Percentiles rank a stretch among this genome's conserved stretches.
These are phyloP conservation scores for Colletotrichum orbiculare DNA, from an alignment of 2,329 filamentous ascomycete genomes.

Conservation along the genomic window DNA sequence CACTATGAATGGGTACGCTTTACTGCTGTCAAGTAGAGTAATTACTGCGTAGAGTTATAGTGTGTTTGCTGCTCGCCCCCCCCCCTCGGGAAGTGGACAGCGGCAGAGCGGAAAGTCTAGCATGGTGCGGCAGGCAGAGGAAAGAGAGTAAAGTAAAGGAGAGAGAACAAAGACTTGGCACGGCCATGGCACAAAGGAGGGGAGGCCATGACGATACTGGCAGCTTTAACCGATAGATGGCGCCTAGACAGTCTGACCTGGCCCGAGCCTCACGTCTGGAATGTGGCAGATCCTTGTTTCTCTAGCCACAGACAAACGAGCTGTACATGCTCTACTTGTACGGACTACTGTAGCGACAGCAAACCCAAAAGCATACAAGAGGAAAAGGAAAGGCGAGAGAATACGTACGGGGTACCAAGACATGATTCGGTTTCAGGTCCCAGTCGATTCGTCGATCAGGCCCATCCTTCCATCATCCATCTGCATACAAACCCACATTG, in stretches of 20 bases:
- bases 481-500: too few species aligned
- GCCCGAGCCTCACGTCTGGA: slow-evolving; percentile 20
- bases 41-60: too few species aligned
- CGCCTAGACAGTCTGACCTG: slow-evolving; percentile 17
- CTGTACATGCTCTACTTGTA: too few species aligned
- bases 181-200: background rate
- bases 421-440: background rate
- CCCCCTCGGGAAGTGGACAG: slow-evolving; percentile 21
- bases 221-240: slow-evolving; percentile 34
- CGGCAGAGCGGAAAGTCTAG: slow-evolving; percentile 8
- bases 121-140: background rate
- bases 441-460: slow-evolving; percentile 1
- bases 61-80: background rate
- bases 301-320: slow-evolving; percentile 18
- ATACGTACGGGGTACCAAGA: too few species aligned
- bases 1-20: slow-evolving; percentile 1
- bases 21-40: too few species aligned
- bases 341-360: too few species aligned
- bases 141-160: slow-evolving; percentile 1
- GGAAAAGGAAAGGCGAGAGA: too few species aligned
- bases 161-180: background rate
- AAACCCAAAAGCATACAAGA: too few species aligned
- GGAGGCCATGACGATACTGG: background rate
- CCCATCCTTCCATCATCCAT: background rate
- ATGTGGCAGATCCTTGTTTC: slow-evolving; percentile 1